Base-by-base conservation (phyloP, 2,329 filamentous ascomycete genomes). In the Trichoderma arundinaceum region DNA sequence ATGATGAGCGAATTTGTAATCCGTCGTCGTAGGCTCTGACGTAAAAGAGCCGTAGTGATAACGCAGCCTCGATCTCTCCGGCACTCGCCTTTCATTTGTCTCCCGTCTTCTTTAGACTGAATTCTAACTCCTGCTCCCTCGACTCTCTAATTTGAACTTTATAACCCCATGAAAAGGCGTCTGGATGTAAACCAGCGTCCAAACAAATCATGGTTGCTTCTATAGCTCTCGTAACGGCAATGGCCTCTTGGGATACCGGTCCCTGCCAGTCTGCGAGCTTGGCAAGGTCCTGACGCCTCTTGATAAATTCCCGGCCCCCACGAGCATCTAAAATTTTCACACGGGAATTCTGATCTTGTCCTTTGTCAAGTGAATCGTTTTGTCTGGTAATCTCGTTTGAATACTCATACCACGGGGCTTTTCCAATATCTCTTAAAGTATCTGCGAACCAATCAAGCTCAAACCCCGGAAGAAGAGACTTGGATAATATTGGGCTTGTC, bases 11-110 rank as follows among this genome's bases (percentile, higher is more conserved):
- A 1, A 8, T n/a, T 13, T 56, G 2, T 2, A 4, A 28, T 4
- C 4, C 22, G 2, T 28, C 12, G 7, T 41, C 8, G 15, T 41
- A 10, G 19, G 7, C 4, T 10, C 28, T 57, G 8, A 12, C 5
- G 1, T 33, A 33, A 13, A 57, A 57, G 4, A 74, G 44, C 71
- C 74, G 74, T 9, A 76, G 62, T 2, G 74, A 76, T 22, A 76
- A 57, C 0, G 67, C 72, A 2, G 74, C 72, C 13, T 74, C 73
- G 15, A 76, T 66, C 46, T 72, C 70, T 7, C 68, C 68, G 7
- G 65, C 38, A 48, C 56, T 49, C 12, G 66, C 72, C 53, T 66
- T 71, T 74, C 74, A 76, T 7, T 56, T 59, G 9, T 28, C 22
- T 28, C 22, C 68, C 66, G 3, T 60, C 38, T 13, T 57, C 7